A percentile compares a stretch with the other conserved stretches of the same genome.
phyloP scores from a whole-genome alignment of 331 rosid genomes.

The Malus hybrid region DNA sequence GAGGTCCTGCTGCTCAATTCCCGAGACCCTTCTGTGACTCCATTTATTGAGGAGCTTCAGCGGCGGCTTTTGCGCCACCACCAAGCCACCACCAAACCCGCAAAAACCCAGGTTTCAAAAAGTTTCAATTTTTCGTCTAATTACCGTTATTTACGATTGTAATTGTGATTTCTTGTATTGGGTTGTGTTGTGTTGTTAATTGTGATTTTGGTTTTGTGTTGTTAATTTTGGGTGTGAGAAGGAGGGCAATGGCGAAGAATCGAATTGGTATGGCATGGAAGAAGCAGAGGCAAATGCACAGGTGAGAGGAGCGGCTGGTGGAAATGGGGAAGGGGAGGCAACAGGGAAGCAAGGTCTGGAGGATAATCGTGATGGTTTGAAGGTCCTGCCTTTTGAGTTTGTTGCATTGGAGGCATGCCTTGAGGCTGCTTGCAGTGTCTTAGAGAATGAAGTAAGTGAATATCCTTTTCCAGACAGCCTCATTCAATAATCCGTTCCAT shows the following conservation, averaged over 20 bases:
- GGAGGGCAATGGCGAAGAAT: slow-evolving; percentile 39
- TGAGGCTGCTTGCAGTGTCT: slow-evolving; percentile 33
- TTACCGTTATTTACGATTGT: not conserved
- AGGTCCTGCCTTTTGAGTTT: slow-evolving; percentile 86
- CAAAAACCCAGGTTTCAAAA: slow-evolving; percentile 23
- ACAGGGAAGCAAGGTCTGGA: slow-evolving; percentile 42
- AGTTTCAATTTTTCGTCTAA: not conserved
- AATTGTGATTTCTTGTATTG: not conserved
- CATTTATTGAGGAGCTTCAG: slow-evolving; percentile 74
- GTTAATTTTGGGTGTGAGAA: not conserved
- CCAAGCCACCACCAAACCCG: slow-evolving; percentile 44
- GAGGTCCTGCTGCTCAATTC: slow-evolving; percentile 82
- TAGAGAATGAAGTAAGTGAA: slow-evolving; percentile 55
- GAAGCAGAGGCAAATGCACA: slow-evolving; percentile 5
- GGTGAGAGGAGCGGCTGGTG: not conserved
- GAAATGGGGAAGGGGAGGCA: slow-evolving; percentile 28
- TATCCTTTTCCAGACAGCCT: not conserved
- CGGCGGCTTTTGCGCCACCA: slow-evolving; percentile 57
- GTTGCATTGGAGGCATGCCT: slow-evolving; percentile 90
- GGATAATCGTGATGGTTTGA: slow-evolving; percentile 53
- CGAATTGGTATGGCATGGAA: slow-evolving; percentile 27
- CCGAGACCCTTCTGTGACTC: slow-evolving; percentile 72
- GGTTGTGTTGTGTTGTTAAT: not conserved
- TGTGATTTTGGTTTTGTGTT: not conserved
- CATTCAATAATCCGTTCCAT: not conserved